Evolutionary conservation across 441 rosid genomes (phyloP), one percentile per base, ranked within the genome.

Genomic region (Theobroma grandiflorum): DNA sequence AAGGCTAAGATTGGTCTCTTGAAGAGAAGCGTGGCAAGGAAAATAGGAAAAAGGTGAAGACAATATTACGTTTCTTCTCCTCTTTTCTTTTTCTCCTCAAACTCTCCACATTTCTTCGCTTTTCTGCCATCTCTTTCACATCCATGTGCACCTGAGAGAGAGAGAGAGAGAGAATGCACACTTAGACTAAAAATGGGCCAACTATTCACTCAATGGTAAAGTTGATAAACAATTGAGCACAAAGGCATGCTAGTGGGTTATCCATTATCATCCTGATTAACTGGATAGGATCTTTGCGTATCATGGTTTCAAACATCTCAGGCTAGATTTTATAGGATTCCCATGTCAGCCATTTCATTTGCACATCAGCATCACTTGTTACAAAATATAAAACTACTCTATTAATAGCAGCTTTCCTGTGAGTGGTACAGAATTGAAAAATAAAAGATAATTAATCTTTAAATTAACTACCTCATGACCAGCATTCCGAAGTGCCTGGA

Each of bases 401-500:
- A 3, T 49, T 49, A 50, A 2, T 35, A 49, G 47, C 35, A 42
- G 3, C 2, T 40, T 42, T n/a, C 50, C 50, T 0, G 15, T 31
- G 49, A n/a, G 16, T 8, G 49, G 50, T 18, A 66, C 31, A 40
- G 12, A 3, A 9, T 3, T 8, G 14, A 22, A 9, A 8, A 38
- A 66, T 38, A 65, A 22, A 69, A 5, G 58, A 33, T 18, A 53
- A 12, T 26, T 20, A 38, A 74, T 38, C 20, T 26, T 31, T 50
- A n/a, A 74, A 42, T 50, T 71, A 59, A 67, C 63, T 87, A 94
- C 99, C 97, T 95, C 95, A 52, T 83, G 90, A 66, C 92, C 90
- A 82, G 86, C 90, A 80, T 72, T 88, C 68, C 95, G 93, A 71
- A 95, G 98, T 49, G 98, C 98, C 88, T 93, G 89, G 66, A 97